These are phyloP conservation scores for Amoebophrya sp. DNA, from an alignment of 169 alveolate species.

Conservation along the genomic window DNA sequence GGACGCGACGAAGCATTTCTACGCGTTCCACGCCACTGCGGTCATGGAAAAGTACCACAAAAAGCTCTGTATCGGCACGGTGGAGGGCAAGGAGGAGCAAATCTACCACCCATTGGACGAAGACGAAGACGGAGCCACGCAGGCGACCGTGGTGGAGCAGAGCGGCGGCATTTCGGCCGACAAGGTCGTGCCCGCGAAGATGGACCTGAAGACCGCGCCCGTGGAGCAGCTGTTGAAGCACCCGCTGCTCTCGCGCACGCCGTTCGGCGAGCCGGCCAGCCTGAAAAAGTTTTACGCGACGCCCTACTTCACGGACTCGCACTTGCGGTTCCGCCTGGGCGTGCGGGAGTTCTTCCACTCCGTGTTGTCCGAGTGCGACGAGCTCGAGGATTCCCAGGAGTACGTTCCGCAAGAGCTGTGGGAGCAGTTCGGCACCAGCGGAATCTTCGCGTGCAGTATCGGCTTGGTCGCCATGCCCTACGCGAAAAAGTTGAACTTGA, in stretches of 20 bases:
- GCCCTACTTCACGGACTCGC: not conserved
- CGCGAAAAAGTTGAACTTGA: not conserved
- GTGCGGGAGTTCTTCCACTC: not conserved
- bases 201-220: not conserved
- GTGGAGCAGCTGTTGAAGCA: not conserved
- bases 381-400: not conserved
- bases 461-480: not conserved
- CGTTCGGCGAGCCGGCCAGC: not conserved
- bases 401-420: not conserved
- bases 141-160: no score
- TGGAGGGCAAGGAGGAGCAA: no score
- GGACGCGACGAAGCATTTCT: not conserved
- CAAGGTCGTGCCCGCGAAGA: not conserved
- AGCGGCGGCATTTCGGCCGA: no score
- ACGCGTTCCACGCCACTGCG: not conserved
- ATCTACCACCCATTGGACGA: no score
- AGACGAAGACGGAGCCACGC: no score
- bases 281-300: not conserved
- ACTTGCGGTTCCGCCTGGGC: not conserved
- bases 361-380: not conserved
- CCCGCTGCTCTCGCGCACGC: not conserved
- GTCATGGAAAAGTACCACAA: not conserved
- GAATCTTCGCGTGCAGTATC: not conserved
- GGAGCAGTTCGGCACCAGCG: not conserved
- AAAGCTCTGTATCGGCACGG: not conserved